phyloP scores from a whole-genome alignment of 345 rosid genomes.

The Ceriops zippeliana region DNA sequence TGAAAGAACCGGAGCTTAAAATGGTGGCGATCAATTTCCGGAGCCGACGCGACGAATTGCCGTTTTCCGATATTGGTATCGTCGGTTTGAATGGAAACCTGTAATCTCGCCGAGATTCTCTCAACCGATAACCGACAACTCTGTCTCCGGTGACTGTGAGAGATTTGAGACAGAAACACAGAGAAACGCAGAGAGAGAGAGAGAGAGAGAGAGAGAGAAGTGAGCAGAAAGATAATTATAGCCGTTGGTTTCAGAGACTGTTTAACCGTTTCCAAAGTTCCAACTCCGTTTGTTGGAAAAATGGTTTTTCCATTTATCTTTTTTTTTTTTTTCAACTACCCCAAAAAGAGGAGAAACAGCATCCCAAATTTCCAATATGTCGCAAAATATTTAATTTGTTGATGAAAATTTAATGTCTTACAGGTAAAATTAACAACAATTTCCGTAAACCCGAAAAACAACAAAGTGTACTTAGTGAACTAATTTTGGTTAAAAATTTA shows the following conservation, averaged over 20 bases:
- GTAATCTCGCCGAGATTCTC: conserved; percentile 37
- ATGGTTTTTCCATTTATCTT: too few relatives aligned
- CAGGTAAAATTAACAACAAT: too few relatives aligned
- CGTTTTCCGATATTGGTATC: conserved; percentile 14
- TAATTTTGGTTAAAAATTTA: too few relatives aligned
- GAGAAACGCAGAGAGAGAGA: background rate
- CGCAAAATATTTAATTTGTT: too few relatives aligned
- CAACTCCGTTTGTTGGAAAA: too few relatives aligned
- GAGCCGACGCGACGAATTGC: background rate
- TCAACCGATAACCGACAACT: conserved; percentile 20
- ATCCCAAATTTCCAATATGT: too few relatives aligned
- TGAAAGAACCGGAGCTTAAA: conserved; percentile 16
- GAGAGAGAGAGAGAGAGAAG: background rate
- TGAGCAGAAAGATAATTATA: conserved; percentile 10
- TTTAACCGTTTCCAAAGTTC: background rate
- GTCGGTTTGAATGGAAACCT: conserved; percentile 19
- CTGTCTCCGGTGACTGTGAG: conserved; percentile 13
- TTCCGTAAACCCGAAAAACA: too few relatives aligned
- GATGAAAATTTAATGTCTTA: too few relatives aligned
- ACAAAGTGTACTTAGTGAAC: too few relatives aligned
- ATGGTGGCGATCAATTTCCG: conserved; percentile 15
- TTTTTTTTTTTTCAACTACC: too few relatives aligned
- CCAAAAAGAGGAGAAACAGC: too few relatives aligned
- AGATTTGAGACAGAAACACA: too few relatives aligned
- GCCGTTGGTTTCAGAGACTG: conserved; percentile 46